phyloP scores from a whole-genome alignment of 202 grass and related monocot species.

The Schoenoplectus triqueter region DNA sequence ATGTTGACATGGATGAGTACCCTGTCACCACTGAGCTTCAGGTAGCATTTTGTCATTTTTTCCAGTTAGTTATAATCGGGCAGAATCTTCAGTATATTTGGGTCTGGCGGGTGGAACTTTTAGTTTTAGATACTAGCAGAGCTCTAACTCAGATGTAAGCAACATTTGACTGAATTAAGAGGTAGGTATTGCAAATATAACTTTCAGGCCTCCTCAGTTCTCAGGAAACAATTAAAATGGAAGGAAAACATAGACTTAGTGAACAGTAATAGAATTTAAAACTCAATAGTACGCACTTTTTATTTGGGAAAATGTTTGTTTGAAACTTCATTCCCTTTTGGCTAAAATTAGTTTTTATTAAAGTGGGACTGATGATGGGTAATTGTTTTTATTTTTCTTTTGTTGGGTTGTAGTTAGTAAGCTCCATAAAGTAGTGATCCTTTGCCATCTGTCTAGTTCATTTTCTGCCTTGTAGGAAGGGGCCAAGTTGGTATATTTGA shows the following conservation, averaged over 20 bases:
- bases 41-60: constrained; percentile 37
- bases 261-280: not conserved
- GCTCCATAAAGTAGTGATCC: not conserved
- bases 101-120: not conserved
- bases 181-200: not conserved
- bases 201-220: not conserved
- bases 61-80: not conserved
- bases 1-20: constrained; percentile 91
- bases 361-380: not conserved
- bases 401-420: not conserved
- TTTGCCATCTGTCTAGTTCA: constrained; percentile 7
- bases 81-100: not conserved
- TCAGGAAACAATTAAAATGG: not conserved
- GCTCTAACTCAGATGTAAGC: not conserved
- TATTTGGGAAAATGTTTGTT: not conserved
- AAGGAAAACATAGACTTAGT: not conserved
- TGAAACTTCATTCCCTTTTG: constrained; percentile 7
- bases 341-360: not conserved
- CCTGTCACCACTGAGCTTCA: constrained; percentile 83
- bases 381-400: not conserved
- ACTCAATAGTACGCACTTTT: not conserved
- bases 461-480: not conserved
- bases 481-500: constrained; percentile 15
- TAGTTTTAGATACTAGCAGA: not conserved
- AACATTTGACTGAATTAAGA: not conserved